phyloP scores from a whole-genome alignment of 2,329 filamentous ascomycete species.

The Talaromyces rugulosus region DNA sequence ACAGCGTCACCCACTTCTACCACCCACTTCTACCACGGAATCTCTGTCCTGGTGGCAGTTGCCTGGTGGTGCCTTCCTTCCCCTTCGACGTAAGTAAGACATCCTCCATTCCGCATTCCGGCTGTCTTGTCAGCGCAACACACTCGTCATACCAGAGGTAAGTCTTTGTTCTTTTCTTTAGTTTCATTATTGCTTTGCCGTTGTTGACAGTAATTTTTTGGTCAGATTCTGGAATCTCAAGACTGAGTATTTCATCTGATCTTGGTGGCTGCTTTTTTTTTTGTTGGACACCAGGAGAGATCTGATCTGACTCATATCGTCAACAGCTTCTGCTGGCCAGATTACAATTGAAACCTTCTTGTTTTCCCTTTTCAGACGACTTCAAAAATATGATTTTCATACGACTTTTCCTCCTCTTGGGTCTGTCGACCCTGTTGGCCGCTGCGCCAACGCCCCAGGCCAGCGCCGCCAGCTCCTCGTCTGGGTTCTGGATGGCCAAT shows the following conservation, averaged over 20 bases:
- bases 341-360: background rate
- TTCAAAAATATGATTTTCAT: constrained; percentile 11
- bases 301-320: background rate
- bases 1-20: background rate
- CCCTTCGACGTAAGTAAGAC: background rate
- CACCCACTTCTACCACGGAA: background rate
- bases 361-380: background rate
- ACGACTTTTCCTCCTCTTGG: constrained; percentile 30
- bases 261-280: background rate
- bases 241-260: background rate
- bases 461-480: constrained; percentile 20
- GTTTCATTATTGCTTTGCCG: background rate
- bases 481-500: constrained; percentile 66
- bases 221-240: background rate
- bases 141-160: background rate
- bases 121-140: background rate
- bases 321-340: constrained; percentile 9
- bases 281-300: background rate
- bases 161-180: background rate
- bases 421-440: constrained; percentile 22
- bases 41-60: constrained; percentile 10
- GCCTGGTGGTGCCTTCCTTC: background rate
- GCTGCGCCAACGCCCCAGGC: constrained; percentile 28
- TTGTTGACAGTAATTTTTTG: background rate
- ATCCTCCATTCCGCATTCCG: background rate